These are phyloP conservation scores for Fusarium haematococcum DNA, from an alignment of 2,329 filamentous ascomycete genomes.

Conservation along the genomic window DNA sequence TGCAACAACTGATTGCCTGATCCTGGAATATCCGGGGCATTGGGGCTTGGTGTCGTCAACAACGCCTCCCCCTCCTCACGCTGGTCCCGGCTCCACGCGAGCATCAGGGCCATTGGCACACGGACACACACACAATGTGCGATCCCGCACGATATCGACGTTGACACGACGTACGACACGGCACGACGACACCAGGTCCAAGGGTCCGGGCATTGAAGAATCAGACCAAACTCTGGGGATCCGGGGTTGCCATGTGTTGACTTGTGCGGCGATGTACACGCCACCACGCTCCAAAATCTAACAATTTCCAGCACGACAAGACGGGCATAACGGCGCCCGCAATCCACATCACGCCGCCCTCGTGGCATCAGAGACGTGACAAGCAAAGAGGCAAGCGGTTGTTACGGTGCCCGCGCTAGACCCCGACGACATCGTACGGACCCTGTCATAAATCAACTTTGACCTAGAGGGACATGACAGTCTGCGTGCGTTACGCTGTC, in stretches of 20 bases:
- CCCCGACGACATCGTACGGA: conserved; percentile 5
- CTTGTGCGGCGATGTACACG: background rate
- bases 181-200: background rate
- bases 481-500: background rate
- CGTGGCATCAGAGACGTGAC: conserved; percentile 25
- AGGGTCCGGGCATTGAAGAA: conserved; percentile 2
- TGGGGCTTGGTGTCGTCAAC: conserved; percentile 6
- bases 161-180: conserved; percentile 3
- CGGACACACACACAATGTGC: background rate
- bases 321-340: background rate
- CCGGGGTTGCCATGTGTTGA: conserved; percentile 8
- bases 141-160: background rate
- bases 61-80: conserved; percentile 24
- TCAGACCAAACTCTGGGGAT: conserved; percentile 11
- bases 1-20: background rate
- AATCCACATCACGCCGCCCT: conserved; percentile 15
- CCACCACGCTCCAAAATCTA: background rate
- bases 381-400: conserved; percentile 11
- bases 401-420: conserved; percentile 7
- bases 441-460: conserved; percentile 13
- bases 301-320: background rate
- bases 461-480: background rate
- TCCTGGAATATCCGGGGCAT: conserved; percentile 19
- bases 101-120: conserved; percentile 11
- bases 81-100: conserved; percentile 32